Conservation (phyloP, 345 rosid species). For the Rhizophora mangle region DNA sequence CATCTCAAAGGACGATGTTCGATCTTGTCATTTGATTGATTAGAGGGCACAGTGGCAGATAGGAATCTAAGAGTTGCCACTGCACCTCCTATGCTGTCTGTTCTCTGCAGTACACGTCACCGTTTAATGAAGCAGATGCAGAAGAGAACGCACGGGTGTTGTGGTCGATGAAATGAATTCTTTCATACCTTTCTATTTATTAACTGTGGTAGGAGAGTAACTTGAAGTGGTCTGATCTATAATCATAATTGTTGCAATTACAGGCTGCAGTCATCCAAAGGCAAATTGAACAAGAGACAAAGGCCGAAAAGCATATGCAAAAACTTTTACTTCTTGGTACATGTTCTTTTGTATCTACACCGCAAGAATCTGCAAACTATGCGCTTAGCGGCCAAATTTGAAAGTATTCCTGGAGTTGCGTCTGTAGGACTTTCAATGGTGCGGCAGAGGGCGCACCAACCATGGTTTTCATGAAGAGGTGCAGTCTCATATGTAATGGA, state of each 20-base stretch:
- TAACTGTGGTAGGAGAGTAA: neutral
- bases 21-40: conserved; percentile 22
- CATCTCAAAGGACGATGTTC: conserved; percentile 2
- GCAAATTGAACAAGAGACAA: conserved; percentile 86
- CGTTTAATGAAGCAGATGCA: conserved; percentile 56
- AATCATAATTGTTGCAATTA: conserved; percentile 16
- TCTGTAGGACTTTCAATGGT: conserved; percentile 6
- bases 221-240: neutral
- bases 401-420: neutral
- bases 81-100: conserved; percentile 41
- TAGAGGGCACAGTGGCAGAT: conserved; percentile 17
- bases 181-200: conserved; percentile 8
- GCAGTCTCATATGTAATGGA: neutral
- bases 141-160: conserved; percentile 82
- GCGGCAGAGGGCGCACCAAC: neutral
- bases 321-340: conserved; percentile 89
- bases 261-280: conserved; percentile 91
- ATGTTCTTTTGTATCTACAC: neutral
- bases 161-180: neutral
- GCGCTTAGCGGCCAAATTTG: too few species aligned
- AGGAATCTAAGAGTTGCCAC: conserved; percentile 19
- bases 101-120: conserved; percentile 74
- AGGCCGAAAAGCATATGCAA: conserved; percentile 89
- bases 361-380: neutral
- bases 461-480: conserved; percentile 3